Base-by-base conservation (phyloP, 75 land plant genomes). In the Chamaecyparis obtusa region DNA sequence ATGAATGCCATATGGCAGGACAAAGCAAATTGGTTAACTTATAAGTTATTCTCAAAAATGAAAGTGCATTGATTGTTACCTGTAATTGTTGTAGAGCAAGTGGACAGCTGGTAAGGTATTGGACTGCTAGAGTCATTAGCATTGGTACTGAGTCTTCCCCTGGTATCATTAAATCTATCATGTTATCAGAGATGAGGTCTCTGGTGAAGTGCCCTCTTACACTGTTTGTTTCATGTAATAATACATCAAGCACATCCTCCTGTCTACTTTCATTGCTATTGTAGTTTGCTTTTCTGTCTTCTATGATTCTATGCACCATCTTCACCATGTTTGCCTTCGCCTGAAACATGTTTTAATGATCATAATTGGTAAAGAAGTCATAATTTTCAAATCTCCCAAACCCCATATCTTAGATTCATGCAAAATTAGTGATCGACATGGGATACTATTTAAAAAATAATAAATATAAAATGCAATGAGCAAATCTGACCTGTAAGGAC, bases 141-240 rank as follows among this genome's bases (percentile, higher is more conserved):
- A 74, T 91, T n/a, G 94, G 94, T 33, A 95, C 91, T 0, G 96
- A 88, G 15, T 93, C 96, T 87, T 95, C 92, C 11, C 92, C 94
- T 4, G 96, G 96, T 57, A 95, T 91, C 93, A 95, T 92, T 89
- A 95, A 89, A 87, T 93, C 94, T 17, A 95, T 89, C 24, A 95
- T 90, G 84, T 92, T 93, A 3, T 86, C 88, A 41, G 89, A 88
- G 71, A 95, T 90, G 49, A 87, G 83, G 83, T 95, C 96, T 48
- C 84, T 27, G 33, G 94, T 55, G 33, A 89, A 78, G 36, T 86
- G 51, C 32, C 86, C 89, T 6, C 41, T 76, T 9, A 27, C 32
- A 14, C 87, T 76, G 1, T 48, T 81, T 39, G 67, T 83, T 85
- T 83, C 85, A 30, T 85, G 86, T 74, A 92, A 32, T 27, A 94